These are phyloP conservation scores for Penicillium sp. DNA, from an alignment of 2,329 filamentous ascomycete species.

Conservation along the genomic window DNA sequence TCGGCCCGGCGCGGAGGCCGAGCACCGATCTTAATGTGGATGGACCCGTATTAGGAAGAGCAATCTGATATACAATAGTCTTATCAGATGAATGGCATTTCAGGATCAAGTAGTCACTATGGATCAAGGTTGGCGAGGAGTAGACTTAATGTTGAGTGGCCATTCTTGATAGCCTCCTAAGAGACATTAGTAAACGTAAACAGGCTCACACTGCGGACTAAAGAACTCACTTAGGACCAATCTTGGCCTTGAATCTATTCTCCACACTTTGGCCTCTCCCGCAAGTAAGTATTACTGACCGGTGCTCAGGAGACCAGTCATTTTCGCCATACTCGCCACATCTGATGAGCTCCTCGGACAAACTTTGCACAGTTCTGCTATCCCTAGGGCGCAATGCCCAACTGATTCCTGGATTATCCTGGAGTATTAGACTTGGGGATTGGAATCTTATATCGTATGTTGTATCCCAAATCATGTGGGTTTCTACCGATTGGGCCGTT, in stretches of 20 bases:
- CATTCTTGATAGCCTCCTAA: background rate
- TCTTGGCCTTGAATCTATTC: background rate
- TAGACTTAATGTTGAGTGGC: background rate
- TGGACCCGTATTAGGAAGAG: background rate
- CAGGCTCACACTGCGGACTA: no score
- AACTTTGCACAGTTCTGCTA: background rate
- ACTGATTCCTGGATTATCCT: background rate
- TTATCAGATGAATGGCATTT: background rate
- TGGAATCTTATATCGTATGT: background rate
- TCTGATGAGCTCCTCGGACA: background rate
- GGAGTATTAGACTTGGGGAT: background rate
- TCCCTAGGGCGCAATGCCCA: background rate
- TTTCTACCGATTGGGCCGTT: background rate
- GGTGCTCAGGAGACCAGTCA: background rate
- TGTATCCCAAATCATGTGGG: background rate
- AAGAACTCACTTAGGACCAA: background rate
- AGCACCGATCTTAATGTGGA: background rate
- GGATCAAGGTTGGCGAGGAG: background rate
- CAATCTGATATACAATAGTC: no score
- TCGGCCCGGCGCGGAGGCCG: background rate
- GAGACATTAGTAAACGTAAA: background rate
- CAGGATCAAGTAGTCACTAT: background rate
- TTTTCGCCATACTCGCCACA: background rate
- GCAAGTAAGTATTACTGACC: background rate
- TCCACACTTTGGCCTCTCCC: background rate